Conservation (phyloP, 257 asterid genomes). For the Solanum sparsipilum region DNA sequence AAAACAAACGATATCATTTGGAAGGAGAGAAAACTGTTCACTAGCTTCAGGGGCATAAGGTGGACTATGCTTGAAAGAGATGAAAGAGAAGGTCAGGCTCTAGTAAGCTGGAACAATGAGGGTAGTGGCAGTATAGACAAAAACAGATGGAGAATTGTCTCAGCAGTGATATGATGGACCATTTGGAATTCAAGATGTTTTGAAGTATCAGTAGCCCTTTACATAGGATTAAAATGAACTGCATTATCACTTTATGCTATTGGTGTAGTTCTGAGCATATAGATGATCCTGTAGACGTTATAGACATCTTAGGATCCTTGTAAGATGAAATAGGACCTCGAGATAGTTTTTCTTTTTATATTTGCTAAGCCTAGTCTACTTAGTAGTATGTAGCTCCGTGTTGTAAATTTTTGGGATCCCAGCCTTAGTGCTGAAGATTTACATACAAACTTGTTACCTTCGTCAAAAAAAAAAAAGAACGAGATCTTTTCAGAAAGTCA, state of each 20-base stretch:
- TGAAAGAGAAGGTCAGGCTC: neutral
- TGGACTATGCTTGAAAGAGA: neutral
- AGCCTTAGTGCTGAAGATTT: neutral
- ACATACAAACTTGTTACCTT: neutral
- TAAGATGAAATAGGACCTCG: neutral
- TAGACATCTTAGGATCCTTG: neutral
- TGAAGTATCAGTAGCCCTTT: neutral
- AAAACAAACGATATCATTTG: neutral
- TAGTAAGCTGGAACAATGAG: neutral
- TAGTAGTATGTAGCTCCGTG: neutral
- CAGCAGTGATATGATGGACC: neutral
- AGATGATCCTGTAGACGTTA: neutral
- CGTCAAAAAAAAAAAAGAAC: neutral
- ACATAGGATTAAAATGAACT: neutral
- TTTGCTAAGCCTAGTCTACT: neutral
- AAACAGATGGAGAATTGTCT: neutral
- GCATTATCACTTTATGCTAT: neutral
- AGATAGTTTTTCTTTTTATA: neutral
- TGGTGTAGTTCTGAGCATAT: neutral
- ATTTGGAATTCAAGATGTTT: neutral
- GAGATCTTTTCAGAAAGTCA: neutral
- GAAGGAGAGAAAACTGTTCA: neutral
- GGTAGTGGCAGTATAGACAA: neutral
- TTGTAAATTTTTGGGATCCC: neutral
- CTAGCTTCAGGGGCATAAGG: neutral